Evolutionary conservation across 257 asterid species (phyloP).

Genomic region (Solanum etuberosum): DNA sequence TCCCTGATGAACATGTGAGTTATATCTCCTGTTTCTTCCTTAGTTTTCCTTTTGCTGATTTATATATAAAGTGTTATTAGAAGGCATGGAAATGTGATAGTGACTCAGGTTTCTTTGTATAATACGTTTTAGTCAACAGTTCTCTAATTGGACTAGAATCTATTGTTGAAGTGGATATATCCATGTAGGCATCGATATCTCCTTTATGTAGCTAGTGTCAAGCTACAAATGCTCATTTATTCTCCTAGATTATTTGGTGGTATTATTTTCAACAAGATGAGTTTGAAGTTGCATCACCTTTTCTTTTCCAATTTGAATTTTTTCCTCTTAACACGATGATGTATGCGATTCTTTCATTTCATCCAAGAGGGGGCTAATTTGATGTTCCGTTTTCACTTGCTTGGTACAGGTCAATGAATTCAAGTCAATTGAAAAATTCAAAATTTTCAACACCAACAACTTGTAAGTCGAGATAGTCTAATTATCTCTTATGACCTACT

Average conservation of each 20-base stretch:
- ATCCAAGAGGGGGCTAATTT: background rate
- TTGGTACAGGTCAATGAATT: slow-evolving; percentile 75
- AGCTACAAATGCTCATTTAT: background rate
- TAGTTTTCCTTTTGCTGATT: background rate
- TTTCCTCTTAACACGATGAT: background rate
- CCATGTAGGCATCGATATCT: background rate
- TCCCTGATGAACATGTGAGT: slow-evolving; percentile 87
- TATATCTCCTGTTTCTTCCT: background rate
- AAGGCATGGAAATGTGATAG: background rate
- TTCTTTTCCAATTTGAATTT: background rate
- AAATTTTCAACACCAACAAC: slow-evolving; percentile 97
- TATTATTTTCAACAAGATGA: background rate
- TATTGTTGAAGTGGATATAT: background rate
- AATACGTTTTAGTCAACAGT: background rate
- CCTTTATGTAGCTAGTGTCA: background rate
- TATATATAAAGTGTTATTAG: background rate
- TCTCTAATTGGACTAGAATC: background rate
- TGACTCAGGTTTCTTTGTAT: background rate
- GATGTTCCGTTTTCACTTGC: background rate
- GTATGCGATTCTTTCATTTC: background rate
- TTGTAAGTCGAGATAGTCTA: slow-evolving; percentile 38
- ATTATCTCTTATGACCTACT: background rate
- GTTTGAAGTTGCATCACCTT: background rate
- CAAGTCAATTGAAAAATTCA: slow-evolving; percentile 97
- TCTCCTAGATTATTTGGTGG: background rate